phyloP scores from a whole-genome alignment of 75 land plant genomes.

The Chamaecyparis obtusa region DNA sequence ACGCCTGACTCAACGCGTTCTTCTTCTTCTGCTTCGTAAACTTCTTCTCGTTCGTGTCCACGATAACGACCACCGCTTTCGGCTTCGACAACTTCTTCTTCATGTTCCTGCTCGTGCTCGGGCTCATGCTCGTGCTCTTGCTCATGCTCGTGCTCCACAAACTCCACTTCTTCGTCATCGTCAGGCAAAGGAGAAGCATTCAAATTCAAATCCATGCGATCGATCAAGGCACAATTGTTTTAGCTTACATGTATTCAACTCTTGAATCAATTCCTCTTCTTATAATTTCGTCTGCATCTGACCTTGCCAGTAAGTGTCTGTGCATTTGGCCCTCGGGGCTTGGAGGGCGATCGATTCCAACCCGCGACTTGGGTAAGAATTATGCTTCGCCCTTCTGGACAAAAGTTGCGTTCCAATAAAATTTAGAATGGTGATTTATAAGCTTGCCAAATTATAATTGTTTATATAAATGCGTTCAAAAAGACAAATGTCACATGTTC shows the following conservation, averaged over 20 bases:
- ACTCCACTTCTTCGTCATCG: constrained; percentile 52
- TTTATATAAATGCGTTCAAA: no score
- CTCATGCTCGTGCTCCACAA: constrained; percentile 18
- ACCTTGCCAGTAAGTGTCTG: background rate
- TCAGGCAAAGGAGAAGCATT: constrained; percentile 70
- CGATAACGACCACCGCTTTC: background rate
- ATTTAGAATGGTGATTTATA: no score
- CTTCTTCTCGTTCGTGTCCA: background rate
- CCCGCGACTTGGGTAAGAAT: background rate
- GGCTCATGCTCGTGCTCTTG: constrained; percentile 21
- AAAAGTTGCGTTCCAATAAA: no score
- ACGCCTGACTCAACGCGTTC: constrained; percentile 47
- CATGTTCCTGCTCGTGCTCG: constrained; percentile 19
- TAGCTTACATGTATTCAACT: background rate
- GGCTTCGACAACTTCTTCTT: constrained; percentile 3
- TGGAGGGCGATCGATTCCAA: background rate
- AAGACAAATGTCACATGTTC: no score
- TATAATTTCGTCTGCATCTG: background rate
- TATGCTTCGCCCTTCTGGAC: background rate
- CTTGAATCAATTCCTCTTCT: background rate
- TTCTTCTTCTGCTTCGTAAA: background rate
- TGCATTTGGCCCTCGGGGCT: background rate
- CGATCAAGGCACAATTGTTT: background rate
- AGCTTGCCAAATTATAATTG: no score
- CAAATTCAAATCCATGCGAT: constrained; percentile 56